These are phyloP conservation scores for Garcileccinum viscosum DNA, from an alignment of 1,284 basidiomycete species.

Conservation along the genomic window DNA sequence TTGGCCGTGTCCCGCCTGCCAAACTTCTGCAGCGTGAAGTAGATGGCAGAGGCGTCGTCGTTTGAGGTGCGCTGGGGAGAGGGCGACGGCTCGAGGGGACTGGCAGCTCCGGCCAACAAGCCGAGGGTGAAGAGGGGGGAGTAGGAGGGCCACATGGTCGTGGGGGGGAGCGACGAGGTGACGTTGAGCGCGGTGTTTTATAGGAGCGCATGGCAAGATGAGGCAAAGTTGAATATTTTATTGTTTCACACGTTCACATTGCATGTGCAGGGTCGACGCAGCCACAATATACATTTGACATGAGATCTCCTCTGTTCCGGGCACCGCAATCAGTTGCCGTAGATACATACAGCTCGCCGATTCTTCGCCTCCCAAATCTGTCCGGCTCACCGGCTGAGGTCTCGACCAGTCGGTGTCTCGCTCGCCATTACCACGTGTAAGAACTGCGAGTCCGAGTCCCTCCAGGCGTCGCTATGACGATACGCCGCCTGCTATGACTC, in stretches of 20 bases:
- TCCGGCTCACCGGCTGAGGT: too few species aligned
- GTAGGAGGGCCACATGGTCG: constrained; percentile 33
- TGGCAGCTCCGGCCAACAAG: constrained; percentile 26
- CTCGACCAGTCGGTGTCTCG: not conserved
- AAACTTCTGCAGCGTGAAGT: constrained; percentile 59
- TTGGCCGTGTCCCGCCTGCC: constrained; percentile 43
- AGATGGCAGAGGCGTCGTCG: constrained; percentile 46
- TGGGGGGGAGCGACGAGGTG: not conserved
- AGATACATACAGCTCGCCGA: not conserved
- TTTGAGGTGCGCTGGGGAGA: not conserved
- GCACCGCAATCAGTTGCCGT: constrained; percentile 26
- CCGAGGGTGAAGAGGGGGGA: constrained; percentile 39
- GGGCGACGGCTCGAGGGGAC: not conserved
- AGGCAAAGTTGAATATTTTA: constrained; percentile 29
- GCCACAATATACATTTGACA: constrained; percentile 14
- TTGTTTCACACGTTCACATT: constrained; percentile 24
- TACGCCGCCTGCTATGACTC: not conserved
- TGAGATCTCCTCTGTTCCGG: constrained; percentile 2
- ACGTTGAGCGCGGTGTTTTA: constrained; percentile 16
- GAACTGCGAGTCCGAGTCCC: not conserved
- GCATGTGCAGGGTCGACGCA: constrained; percentile 19
- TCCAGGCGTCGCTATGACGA: not conserved
- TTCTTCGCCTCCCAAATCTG: not conserved
- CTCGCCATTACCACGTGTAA: not conserved
- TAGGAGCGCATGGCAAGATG: constrained; percentile 9